phyloP scores from a whole-genome alignment of 2,329 filamentous ascomycete genomes.

The Cladosporium velox region DNA sequence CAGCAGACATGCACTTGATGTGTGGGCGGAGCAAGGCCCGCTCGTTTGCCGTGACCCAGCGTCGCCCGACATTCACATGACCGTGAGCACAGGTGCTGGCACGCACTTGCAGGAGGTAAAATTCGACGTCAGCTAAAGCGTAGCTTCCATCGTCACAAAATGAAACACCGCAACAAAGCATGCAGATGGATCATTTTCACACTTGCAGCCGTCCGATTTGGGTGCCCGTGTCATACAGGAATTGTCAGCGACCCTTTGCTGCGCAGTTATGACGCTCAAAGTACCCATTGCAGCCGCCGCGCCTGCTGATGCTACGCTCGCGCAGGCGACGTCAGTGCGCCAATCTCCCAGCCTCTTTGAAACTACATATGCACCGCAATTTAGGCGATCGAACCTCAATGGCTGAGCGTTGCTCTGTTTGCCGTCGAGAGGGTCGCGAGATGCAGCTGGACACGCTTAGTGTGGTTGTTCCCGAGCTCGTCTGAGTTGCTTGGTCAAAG shows the following conservation, averaged over 20 bases:
- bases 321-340: constrained; percentile 22
- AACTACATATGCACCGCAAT: constrained; percentile 24
- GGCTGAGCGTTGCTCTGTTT: constrained; percentile 12
- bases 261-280: constrained; percentile 11
- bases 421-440: constrained; percentile 8
- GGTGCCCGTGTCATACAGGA: constrained; percentile 6
- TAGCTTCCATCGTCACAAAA: constrained; percentile 3
- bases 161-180: not conserved
- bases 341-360: constrained; percentile 25
- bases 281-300: constrained; percentile 18
- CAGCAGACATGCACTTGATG: constrained; percentile 20
- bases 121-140: constrained; percentile 32
- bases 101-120: constrained; percentile 32
- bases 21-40: constrained; percentile 14
- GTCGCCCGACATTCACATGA: constrained; percentile 33
- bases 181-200: not conserved
- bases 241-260: constrained; percentile 10
- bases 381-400: constrained; percentile 21
- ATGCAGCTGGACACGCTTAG: constrained; percentile 11
- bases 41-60: constrained; percentile 23
- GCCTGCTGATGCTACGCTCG: constrained; percentile 21
- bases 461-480: constrained; percentile 12
- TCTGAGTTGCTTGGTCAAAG: constrained; percentile 12
- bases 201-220: not conserved
- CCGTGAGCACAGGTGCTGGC: constrained; percentile 24